A percentile compares a stretch with the other conserved stretches of the same genome.
These are phyloP conservation scores for Backusella australiensis DNA, from an alignment of 192 early-diverging fungal species.

Conservation along the genomic window DNA sequence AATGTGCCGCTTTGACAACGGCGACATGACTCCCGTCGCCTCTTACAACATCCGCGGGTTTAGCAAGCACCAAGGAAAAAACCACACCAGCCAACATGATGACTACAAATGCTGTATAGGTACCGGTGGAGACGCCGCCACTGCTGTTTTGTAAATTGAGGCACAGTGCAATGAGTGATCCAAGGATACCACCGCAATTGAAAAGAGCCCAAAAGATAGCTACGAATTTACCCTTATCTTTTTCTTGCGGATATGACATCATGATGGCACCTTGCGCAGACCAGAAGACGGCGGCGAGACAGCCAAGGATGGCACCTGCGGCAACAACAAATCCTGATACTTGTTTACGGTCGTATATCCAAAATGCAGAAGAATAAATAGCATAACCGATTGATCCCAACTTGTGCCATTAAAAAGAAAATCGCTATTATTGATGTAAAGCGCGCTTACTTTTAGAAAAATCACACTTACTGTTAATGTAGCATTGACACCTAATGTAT, in stretches of 20 bases:
- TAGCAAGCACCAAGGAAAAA: slow-evolving; percentile 51
- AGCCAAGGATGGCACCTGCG: slow-evolving; percentile 74
- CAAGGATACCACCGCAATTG: slow-evolving; percentile 78
- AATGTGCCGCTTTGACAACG: slow-evolving; percentile 60
- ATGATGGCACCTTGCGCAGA: slow-evolving; percentile 80
- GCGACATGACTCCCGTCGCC: slow-evolving; percentile 62
- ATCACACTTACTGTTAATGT: slow-evolving; percentile 21
- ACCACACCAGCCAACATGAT: slow-evolving; percentile 60
- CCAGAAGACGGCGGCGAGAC: slow-evolving; percentile 72
- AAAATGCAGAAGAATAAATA: slow-evolving; percentile 67
- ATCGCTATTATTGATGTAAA: neutral
- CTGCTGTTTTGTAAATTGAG: slow-evolving; percentile 62
- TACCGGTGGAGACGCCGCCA: slow-evolving; percentile 58
- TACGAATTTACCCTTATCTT: slow-evolving; percentile 76
- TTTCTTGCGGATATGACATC: slow-evolving; percentile 79
- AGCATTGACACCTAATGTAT: slow-evolving; percentile 25
- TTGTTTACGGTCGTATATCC: slow-evolving; percentile 50
- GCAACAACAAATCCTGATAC: slow-evolving; percentile 59
- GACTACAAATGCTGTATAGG: slow-evolving; percentile 66
- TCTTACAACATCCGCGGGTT: slow-evolving; percentile 55
- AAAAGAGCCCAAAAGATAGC: slow-evolving; percentile 88
- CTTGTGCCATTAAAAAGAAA: slow-evolving; percentile 27
- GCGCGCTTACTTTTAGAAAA: neutral
- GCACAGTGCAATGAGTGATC: slow-evolving; percentile 69
- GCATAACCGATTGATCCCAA: slow-evolving; percentile 59